Evolutionary conservation across 768 basidiomycete genomes (phyloP), one percentile per base, ranked within the genome.

Genomic region (Mycena filopes): DNA sequence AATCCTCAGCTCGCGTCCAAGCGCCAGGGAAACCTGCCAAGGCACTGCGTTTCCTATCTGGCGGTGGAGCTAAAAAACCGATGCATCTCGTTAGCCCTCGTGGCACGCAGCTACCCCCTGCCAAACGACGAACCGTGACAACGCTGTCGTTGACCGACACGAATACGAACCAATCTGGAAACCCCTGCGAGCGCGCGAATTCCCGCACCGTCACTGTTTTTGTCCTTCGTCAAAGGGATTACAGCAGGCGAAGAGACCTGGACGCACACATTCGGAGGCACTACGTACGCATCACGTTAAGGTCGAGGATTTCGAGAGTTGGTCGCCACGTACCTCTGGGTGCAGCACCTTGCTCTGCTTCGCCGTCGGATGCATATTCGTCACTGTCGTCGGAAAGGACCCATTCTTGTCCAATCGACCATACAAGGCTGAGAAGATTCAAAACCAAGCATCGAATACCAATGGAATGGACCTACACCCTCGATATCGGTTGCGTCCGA

Each of bases 31-130:
- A 7, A 94, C 78, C 2, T 81, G 89, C 80, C 88, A 84, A 1
- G 93, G 88, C 3, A 94, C 90, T 0, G 92, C 91, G 71, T 94
- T 94, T 16, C 92, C 92, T 65, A 94, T 92, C 61, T 92, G 91
- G 29, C 91, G 82, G 69, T 92, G 91, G 82, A 93, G 90, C 91
- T 94, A 36, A 36, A 33, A 66, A 11, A 43, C 46, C n/a, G 16
- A 57, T 46, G 60, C 33, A 11, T 63, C 38, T 42, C 66, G 18
- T 29, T 18, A 33, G 23, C n/a, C 10, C 11, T 36, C 23, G 26
- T 29, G 33, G 9, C n/a, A 15, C 25, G n/a, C n/a, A n/a, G n/a
- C n/a, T n/a, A n/a, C n/a, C n/a, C n/a, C n/a, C n/a, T n/a, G 38
- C 56, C 47, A 25, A 36, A 31, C 36, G 18, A n/a, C 47, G 4